phyloP scores from a whole-genome alignment of 2,329 filamentous ascomycete species.

The Colletotrichum sp. region DNA sequence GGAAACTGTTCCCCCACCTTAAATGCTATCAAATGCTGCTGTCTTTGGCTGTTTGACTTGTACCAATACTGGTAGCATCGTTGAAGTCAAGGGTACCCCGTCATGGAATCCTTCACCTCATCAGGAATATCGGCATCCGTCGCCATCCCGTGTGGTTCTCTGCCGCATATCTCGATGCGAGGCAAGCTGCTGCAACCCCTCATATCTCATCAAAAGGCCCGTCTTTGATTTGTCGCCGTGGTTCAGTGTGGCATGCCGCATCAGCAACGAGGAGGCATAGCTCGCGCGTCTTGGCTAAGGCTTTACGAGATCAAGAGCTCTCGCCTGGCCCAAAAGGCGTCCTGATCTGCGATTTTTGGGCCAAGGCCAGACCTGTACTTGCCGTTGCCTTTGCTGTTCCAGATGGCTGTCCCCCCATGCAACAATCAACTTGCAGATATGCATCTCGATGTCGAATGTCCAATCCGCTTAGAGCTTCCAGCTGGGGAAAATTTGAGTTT shows the following conservation, averaged over 20 bases:
- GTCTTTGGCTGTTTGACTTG: not conserved
- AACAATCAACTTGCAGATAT: not conserved
- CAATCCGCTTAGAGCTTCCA: not conserved
- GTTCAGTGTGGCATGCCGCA: not conserved
- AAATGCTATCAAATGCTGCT: not conserved
- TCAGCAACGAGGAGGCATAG: not conserved
- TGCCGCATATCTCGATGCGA: not conserved
- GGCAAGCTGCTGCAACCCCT: not conserved
- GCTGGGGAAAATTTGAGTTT: slow-evolving; percentile 6
- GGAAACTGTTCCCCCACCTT: not conserved
- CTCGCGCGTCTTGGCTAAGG: not conserved
- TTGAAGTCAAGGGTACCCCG: not conserved
- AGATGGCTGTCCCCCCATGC: not conserved
- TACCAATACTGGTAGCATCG: not conserved
- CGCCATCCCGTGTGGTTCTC: not conserved
- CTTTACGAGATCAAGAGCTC: not conserved
- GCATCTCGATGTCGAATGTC: not conserved
- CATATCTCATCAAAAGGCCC: not conserved
- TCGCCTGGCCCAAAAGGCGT: not conserved
- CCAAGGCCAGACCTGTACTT: not conserved
- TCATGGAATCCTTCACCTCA: not conserved
- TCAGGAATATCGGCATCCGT: not conserved
- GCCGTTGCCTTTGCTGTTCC: not conserved
- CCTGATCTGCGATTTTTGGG: not conserved
- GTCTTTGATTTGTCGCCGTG: not conserved